Evolutionary conservation across 768 basidiomycete species (phyloP), one percentile per base, ranked within the genome.

Genomic region (Crucibulum laeve): DNA sequence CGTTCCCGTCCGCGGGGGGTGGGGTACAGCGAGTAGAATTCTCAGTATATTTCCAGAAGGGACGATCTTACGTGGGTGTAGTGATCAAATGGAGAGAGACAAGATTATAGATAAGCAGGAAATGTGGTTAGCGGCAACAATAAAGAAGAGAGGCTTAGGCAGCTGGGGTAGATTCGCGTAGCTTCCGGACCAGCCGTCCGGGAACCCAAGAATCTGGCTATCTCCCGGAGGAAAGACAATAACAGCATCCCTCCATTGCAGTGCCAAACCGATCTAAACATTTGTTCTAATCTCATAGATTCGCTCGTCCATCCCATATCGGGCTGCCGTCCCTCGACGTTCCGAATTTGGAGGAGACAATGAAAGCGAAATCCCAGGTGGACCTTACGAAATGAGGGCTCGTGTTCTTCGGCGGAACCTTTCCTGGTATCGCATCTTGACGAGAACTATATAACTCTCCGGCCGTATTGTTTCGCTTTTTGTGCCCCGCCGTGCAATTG

Each of bases 401-500:
- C 63, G 62, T 64, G 67, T 53, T 46, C 56, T 57, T 62, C 55
- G 56, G 54, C 67, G 60, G 65, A 64, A 51, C 62, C 62, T 68
- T 65, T 67, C 58, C 50, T 54, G 50, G 50, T 45, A 50, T 52
- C 45, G 49, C 47, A 54, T 53, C 57, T 46, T 51, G 17, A 53
- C 52, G 46, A 53, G 48, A 58, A 62, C 67, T 78, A 78, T 79
- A 80, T 74, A 79, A 70, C 68, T 58, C 60, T 65, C 65, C 58
- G 56, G 56, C 52, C 62, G 70, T 76, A 79, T 79, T 80, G 77
- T 80, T 63, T 67, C 63, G 53, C 62, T 66, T 69, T 70, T 74
- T 67, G 76, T 76, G 74, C 75, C 77, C 77, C 77, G 71, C 73
- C 63, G 68, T 69, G 65, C 74, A 80, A 82, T 82, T 83, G 80